Percentiles rank a stretch among this genome's conserved stretches.
These are phyloP conservation scores for Ballota nigra DNA, from an alignment of 257 asterid species.

Conservation along the genomic window DNA sequence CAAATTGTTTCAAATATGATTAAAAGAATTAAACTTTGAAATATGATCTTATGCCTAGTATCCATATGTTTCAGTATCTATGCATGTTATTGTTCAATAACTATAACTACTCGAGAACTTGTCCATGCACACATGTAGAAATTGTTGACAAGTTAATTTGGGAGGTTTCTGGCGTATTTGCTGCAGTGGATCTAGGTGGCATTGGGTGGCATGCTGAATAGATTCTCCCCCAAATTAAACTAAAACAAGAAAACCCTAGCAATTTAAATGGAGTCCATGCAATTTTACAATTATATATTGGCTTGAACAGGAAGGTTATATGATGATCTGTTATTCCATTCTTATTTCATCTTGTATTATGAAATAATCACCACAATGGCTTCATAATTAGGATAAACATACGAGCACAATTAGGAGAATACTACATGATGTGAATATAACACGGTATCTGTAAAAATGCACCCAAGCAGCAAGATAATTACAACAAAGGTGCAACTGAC, in stretches of 20 bases:
- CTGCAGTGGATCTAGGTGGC: neutral
- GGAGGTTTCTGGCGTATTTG: neutral
- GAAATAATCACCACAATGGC: neutral
- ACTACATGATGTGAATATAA: conserved; percentile 8
- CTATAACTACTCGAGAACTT: neutral
- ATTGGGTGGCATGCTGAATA: neutral
- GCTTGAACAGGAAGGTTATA: neutral
- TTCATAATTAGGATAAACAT: neutral
- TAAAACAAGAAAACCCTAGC: neutral
- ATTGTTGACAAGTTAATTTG: neutral
- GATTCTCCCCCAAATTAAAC: neutral
- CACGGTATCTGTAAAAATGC: conserved; percentile 62
- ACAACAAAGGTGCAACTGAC: conserved; percentile 53
- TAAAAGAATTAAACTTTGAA: neutral
- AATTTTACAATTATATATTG: neutral
- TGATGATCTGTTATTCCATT: neutral
- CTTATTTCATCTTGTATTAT: neutral
- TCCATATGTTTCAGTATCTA: neutral
- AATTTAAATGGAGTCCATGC: neutral
- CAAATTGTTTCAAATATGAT: neutral
- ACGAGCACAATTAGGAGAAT: neutral
- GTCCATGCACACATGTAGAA: neutral
- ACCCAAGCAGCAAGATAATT: conserved; percentile 48
- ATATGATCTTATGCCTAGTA: conserved; percentile 3
- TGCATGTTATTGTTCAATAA: neutral